These are phyloP conservation scores for Tinospora cordifolia DNA, from an alignment of 164 flowering plant genomes.

Conservation along the genomic window DNA sequence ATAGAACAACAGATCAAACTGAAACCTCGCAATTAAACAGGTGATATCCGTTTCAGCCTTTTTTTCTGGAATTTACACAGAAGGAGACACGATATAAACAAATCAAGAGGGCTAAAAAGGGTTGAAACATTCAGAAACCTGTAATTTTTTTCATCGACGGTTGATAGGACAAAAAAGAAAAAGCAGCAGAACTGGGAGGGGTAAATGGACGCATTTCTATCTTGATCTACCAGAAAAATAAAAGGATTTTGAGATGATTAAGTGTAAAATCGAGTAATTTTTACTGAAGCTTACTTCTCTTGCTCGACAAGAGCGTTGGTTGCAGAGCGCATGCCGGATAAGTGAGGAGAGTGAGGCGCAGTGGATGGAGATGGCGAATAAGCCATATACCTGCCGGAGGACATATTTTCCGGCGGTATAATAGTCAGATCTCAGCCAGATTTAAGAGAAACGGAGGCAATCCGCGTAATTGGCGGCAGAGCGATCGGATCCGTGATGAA, in stretches of 20 bases:
- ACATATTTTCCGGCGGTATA: constrained; percentile 31
- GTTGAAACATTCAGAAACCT: neutral
- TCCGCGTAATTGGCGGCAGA: constrained; percentile 1
- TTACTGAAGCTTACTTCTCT: constrained; percentile 50
- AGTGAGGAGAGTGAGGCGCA: constrained; percentile 80
- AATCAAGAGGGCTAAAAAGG: neutral
- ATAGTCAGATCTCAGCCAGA: constrained; percentile 26
- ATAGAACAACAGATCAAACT: neutral
- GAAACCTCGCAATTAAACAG: neutral
- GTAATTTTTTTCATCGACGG: neutral
- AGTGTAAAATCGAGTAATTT: neutral
- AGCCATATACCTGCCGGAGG: constrained; percentile 84
- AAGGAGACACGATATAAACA: neutral
- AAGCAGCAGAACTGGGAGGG: neutral
- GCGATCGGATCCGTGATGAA: neutral
- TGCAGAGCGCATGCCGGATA: constrained; percentile 59
- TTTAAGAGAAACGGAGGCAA: constrained; percentile 3
- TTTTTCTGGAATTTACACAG: neutral
- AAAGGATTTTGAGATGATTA: neutral
- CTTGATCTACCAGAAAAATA: neutral
- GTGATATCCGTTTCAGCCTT: neutral
- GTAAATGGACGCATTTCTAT: neutral
- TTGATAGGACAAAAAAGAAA: neutral
- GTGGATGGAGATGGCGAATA: constrained; percentile 88
- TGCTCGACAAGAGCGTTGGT: constrained; percentile 62